phyloP scores from a whole-genome alignment of 768 basidiomycete species.

The Tricholoma matsutake region DNA sequence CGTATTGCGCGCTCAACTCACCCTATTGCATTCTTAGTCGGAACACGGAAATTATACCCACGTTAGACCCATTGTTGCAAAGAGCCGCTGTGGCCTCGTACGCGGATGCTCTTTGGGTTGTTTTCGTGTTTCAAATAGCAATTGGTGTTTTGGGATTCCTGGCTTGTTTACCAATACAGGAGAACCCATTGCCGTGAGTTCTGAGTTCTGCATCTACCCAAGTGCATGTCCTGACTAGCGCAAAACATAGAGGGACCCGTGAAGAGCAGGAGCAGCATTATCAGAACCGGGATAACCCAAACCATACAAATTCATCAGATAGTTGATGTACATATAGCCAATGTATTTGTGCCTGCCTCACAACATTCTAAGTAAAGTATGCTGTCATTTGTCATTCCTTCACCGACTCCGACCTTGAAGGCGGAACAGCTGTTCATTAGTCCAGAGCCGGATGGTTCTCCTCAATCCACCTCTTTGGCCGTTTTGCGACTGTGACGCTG shows the following conservation, averaged over 20 bases:
- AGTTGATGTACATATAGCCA: conserved; percentile 23
- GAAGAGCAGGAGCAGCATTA: conserved; percentile 61
- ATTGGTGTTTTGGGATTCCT: conserved; percentile 66
- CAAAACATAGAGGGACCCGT: conserved; percentile 47
- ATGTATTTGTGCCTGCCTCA: conserved; percentile 18
- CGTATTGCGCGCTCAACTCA: conserved; percentile 1
- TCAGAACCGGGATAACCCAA: conserved; percentile 36
- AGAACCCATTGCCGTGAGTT: conserved; percentile 61
- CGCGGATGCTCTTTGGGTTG: conserved; percentile 72
- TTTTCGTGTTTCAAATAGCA: conserved; percentile 77
- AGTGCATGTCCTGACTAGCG: not conserved
- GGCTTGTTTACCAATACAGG: conserved; percentile 72
- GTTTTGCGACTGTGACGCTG: conserved; percentile 53
- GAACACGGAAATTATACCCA: conserved; percentile 68
- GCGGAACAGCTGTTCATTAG: conserved; percentile 3
- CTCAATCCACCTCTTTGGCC: conserved; percentile 79
- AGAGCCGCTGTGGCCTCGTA: conserved; percentile 74
- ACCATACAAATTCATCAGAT: conserved; percentile 23
- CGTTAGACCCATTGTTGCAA: conserved; percentile 50
- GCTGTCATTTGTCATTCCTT: not conserved
- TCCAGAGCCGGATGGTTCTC: conserved; percentile 49
- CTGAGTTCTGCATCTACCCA: not conserved
- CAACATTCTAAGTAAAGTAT: conserved; percentile 5
- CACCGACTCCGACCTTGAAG: not conserved
- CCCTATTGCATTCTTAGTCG: conserved; percentile 42